These are phyloP conservation scores for Bretschneidera sinensis DNA, from an alignment of 345 rosid genomes.

Conservation along the genomic window DNA sequence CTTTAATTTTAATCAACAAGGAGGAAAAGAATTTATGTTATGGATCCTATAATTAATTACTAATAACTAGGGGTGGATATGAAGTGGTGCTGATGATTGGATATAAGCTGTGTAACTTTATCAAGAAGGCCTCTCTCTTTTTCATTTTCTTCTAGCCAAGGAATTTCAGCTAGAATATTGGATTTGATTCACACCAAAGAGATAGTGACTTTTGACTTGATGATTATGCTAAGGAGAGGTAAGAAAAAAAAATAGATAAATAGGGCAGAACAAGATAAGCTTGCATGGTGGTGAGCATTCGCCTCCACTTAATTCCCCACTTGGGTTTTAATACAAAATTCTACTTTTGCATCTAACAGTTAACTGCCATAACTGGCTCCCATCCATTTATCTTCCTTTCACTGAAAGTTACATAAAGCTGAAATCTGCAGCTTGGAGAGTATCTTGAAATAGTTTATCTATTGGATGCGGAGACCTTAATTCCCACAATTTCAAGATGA, in stretches of 20 bases:
- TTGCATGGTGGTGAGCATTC: slow-evolving; percentile 13
- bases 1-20: slow-evolving; percentile 2
- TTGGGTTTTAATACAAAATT: slow-evolving; percentile 13
- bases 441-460: background rate
- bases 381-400: slow-evolving; percentile 11
- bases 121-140: background rate
- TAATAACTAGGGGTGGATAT: background rate
- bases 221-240: too few species aligned
- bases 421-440: background rate
- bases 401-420: slow-evolving; percentile 16
- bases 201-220: too few species aligned
- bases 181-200: slow-evolving; percentile 13
- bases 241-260: background rate
- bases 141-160: background rate
- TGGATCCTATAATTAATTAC: background rate
- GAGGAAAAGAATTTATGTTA: slow-evolving; percentile 2
- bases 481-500: slow-evolving; percentile 2
- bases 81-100: slow-evolving; percentile 4
- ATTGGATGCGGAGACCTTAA: slow-evolving; percentile 2
- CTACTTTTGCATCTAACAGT: slow-evolving; percentile 8
- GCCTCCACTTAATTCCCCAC: slow-evolving; percentile 16
- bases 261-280: slow-evolving; percentile 12
- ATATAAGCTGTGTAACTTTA: slow-evolving; percentile 16
- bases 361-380: slow-evolving; percentile 27
- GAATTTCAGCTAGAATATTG: slow-evolving; percentile 17